Evolutionary conservation across 768 basidiomycete species (phyloP).

Genomic region (Megacollybia marginata): DNA sequence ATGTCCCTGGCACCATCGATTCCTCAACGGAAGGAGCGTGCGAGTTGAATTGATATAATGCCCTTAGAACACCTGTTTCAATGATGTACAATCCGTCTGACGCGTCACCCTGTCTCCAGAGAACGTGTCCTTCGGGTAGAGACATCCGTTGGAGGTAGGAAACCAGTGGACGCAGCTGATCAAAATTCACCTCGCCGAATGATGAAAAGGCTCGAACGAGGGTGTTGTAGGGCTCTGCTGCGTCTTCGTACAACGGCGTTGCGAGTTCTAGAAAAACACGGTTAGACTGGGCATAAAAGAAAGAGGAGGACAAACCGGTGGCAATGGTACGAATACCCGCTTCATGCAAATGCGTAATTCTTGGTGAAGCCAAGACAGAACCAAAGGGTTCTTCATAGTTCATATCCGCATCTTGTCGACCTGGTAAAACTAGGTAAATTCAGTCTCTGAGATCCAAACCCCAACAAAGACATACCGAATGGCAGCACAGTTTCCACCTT

Average conservation of each 20-base stretch:
- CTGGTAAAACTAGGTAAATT: slow-evolving; percentile 41
- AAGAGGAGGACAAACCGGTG: slow-evolving; percentile 31
- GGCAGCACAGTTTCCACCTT: slow-evolving; percentile 43
- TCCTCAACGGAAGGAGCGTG: slow-evolving; percentile 67
- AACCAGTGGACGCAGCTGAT: slow-evolving; percentile 54
- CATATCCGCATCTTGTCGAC: slow-evolving; percentile 44
- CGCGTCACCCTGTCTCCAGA: slow-evolving; percentile 74
- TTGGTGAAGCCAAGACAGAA: slow-evolving; percentile 55
- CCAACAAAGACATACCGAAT: slow-evolving; percentile 29
- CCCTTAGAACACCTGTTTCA: slow-evolving; percentile 79
- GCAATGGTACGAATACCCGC: slow-evolving; percentile 70
- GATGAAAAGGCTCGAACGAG: slow-evolving; percentile 77
- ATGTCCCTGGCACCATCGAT: slow-evolving; percentile 88
- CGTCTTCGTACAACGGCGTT: slow-evolving; percentile 23
- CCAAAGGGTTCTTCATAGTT: slow-evolving; percentile 34
- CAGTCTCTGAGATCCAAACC: not conserved
- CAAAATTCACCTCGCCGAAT: slow-evolving; percentile 48
- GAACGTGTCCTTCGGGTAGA: slow-evolving; percentile 46
- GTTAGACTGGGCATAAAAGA: not conserved
- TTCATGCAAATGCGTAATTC: slow-evolving; percentile 58
- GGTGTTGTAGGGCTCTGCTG: slow-evolving; percentile 63
- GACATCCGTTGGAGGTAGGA: slow-evolving; percentile 65
- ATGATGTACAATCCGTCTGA: slow-evolving; percentile 87
- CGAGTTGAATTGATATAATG: slow-evolving; percentile 72
- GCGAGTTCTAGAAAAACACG: slow-evolving; percentile 16